These are phyloP conservation scores for Mycotypha africana DNA, from an alignment of 371 early-diverging fungal species.

Conservation along the genomic window DNA sequence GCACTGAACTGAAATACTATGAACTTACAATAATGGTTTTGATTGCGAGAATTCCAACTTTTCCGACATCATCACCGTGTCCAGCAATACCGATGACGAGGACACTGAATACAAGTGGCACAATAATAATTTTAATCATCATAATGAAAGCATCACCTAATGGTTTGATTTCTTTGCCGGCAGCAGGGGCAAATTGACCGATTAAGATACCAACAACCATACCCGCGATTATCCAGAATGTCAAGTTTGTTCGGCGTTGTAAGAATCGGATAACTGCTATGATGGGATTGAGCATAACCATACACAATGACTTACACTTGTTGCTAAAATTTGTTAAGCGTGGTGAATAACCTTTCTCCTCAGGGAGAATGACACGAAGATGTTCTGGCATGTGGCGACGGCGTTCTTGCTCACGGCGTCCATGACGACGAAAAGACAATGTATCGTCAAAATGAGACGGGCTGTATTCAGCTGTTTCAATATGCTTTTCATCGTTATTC, in stretches of 20 bases:
- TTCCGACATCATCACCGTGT: constrained; percentile 64
- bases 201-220: constrained; percentile 61
- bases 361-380: constrained; percentile 10
- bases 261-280: constrained; percentile 3
- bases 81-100: constrained; percentile 66
- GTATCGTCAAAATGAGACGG: too few relatives aligned
- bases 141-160: constrained; percentile 58
- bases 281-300: neutral
- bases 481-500: too few relatives aligned
- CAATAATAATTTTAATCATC: constrained; percentile 66
- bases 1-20: neutral
- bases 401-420: too few relatives aligned
- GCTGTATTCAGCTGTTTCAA: too few relatives aligned
- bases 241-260: constrained; percentile 39
- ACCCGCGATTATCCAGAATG: constrained; percentile 57
- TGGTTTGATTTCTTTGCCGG: constrained; percentile 40
- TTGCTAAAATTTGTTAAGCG: too few relatives aligned
- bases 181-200: constrained; percentile 51
- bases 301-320: too few relatives aligned
- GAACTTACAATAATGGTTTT: constrained; percentile 51
- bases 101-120: constrained; percentile 61
- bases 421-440: too few relatives aligned
- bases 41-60: constrained; percentile 57
- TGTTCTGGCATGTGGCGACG: constrained; percentile 14
- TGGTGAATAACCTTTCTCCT: too few relatives aligned